Base-by-base conservation (phyloP, 768 basidiomycete species). In the Boletus sensibilis region DNA sequence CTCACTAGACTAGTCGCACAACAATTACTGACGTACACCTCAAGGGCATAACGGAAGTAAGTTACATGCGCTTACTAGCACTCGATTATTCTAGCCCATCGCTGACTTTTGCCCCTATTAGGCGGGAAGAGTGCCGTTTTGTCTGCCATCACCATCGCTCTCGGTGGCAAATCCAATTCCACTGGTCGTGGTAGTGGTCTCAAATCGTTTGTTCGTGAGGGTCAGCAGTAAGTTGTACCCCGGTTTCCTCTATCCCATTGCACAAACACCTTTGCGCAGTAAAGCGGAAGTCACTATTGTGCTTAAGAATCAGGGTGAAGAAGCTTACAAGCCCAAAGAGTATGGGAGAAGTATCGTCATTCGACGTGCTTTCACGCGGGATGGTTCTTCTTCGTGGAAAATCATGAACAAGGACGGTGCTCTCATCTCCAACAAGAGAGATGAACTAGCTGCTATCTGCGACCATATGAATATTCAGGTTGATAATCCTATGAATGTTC, bases 401-500 rank as follows among this genome's bases (percentile, higher is more conserved):
- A 91, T 98, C 68, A 87, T 82, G 75, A 80, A 74, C 61, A 83
- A 79, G 65, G 82, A 87, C 23, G 85, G 83, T 37, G 81, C 79
- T 60, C 67, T 84, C 11, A 72, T 97, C 55, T 87, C 86, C 34
- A 86, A 77, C 14, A 94, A 91, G 75, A 84, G 85, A 61, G 87
- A 92, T 11, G 94, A 98, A 66, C 72, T 99, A 12, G 81, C 89
- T 18, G 83, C 87, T 2, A 98, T 99, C 48, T 89, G 89, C 64
- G 92, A 96, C 68, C 89, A 94, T 61, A 96, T 97, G 88, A 94
- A 94, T 64, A 92, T 99, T 53, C 94, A 96, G 68, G 92, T 97
- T 56, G 94, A 97, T 68, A 95, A 95, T 66, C 96, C 95, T 2
- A 86, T 98, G 85, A 98, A 92, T 58, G 88, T 99, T 25, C 79